Evolutionary conservation across 495 filamentous ascomycete genomes (phyloP).

Genomic region (Penicillium ochrochloron): DNA sequence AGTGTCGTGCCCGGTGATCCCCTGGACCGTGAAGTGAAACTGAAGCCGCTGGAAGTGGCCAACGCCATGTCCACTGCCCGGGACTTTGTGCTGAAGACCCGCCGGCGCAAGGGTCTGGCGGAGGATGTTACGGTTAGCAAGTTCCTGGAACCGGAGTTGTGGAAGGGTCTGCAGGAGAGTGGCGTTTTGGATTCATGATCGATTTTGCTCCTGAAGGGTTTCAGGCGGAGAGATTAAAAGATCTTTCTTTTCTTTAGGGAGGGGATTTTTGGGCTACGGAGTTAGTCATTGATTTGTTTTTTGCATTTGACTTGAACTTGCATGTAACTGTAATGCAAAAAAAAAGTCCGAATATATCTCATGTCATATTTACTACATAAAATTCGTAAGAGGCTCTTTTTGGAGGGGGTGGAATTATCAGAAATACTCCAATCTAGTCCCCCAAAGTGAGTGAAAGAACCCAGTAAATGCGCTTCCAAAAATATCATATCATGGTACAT

Average conservation of each 20-base stretch:
- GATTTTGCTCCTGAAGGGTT: not conserved
- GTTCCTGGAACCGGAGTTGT: conserved; percentile 93
- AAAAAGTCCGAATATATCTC: conserved; percentile 13
- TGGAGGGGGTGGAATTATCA: not conserved
- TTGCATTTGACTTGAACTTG: conserved; percentile 14
- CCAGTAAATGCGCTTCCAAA: not conserved
- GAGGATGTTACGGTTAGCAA: conserved; percentile 96
- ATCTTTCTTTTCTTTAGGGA: conserved; percentile 1
- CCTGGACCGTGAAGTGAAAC: conserved; percentile 80
- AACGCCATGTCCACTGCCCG: conserved; percentile 83
- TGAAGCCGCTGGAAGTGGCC: conserved; percentile 85
- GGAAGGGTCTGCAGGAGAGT: conserved; percentile 83
- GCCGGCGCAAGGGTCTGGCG: conserved; percentile 87
- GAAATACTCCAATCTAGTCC: not conserved
- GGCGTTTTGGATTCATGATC: conserved; percentile 77
- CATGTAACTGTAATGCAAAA: conserved; percentile 27
- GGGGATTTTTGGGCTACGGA: conserved; percentile 19
- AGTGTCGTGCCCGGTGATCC: conserved; percentile 94
- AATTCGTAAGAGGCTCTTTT: not conserved
- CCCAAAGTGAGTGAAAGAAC: not conserved
- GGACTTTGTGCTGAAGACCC: conserved; percentile 95
- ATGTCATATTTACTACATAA: not conserved
- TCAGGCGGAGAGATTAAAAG: not conserved
- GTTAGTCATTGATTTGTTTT: conserved; percentile 8
- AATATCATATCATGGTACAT: not conserved